Base-by-base conservation (phyloP, 2,329 filamentous ascomycete genomes). In the Epichloe elymi region DNA sequence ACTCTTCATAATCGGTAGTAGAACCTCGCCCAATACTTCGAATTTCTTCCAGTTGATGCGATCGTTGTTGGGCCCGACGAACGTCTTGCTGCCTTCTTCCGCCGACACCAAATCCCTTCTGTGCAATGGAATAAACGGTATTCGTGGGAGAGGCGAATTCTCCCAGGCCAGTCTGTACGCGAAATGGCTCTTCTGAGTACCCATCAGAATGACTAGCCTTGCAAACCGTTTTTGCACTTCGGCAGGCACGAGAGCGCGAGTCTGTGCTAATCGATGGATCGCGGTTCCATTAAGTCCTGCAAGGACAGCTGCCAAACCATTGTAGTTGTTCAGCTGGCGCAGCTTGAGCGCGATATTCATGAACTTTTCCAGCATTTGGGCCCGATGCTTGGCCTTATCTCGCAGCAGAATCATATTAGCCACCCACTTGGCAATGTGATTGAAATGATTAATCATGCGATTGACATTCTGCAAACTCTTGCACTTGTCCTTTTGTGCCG, bases 41-140 rank as follows among this genome's bases (percentile, higher is more conserved):
- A 97, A 98, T 65, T 98, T 98, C 68, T 85, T 89, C 93, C 93
- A 98, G 65, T 97, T 97, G 64, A 98, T 87, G 48, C 87, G 76
- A 55, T 88, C 80, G 56, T 75, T 80, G 54, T 80, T 76, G 2
- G 79, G 75, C 7, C 86, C 88, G 2, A 97, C 73, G 64, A 95
- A 91, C 0, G 93, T 97, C 61, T 80, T 81, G 66, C 93, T 96
- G 36, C 91, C 93, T 67, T 95, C 87, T 62, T 95, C 88, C 0
- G 93, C 91, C 12, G 86, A 88, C 2, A 95, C 88, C 23, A 98
- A 75, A 68, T 98, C 93, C 56, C 90, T 80, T 42, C 88, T 80
- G 63, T 95, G 88, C 30, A 97, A 75, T 2, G 93, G 91, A 48
- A 97, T 83, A 65, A 95, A 97, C 0, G 93, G 93, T 44, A 98